Percentiles rank a stretch among this genome's conserved stretches.
These are phyloP conservation scores for Agarophyton chilense DNA, from an alignment of 23 red algal genomes.

Conservation along the genomic window DNA sequence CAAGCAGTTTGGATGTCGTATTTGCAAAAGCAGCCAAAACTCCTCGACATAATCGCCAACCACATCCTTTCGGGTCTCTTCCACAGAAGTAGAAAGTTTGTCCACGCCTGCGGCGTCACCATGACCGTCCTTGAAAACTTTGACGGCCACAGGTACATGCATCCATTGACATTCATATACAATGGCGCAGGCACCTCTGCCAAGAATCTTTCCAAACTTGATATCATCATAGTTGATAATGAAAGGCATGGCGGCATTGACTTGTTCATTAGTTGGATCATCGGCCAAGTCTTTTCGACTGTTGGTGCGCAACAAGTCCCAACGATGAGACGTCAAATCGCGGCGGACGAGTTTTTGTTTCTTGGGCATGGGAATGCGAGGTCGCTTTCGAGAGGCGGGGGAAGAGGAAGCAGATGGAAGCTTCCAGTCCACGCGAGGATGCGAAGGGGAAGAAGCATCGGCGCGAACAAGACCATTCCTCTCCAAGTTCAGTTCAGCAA, in stretches of 20 bases:
- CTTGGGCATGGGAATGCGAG: slow-evolving; percentile 48
- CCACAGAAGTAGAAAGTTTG: slow-evolving; percentile 40
- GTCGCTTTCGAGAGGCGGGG: slow-evolving; percentile 16
- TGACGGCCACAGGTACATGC: slow-evolving; percentile 96
- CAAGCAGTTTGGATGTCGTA: slow-evolving; percentile 96
- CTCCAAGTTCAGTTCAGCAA: slow-evolving; percentile 72
- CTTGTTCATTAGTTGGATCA: neutral
- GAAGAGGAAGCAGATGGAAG: neutral
- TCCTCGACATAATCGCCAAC: slow-evolving; percentile 87
- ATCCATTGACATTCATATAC: slow-evolving; percentile 94
- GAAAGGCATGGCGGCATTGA: slow-evolving; percentile 72
- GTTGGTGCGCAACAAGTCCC: neutral
- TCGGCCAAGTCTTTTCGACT: slow-evolving; percentile 32
- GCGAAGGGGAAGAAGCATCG: slow-evolving; percentile 7
- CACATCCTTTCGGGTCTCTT: slow-evolving; percentile 60
- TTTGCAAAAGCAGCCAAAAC: slow-evolving; percentile 90
- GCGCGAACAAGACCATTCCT: slow-evolving; percentile 55
- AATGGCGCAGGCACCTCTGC: slow-evolving; percentile 85
- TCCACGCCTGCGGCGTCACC: slow-evolving; percentile 64
- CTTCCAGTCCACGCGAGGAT: slow-evolving; percentile 14
- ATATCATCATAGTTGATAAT: slow-evolving; percentile 93
- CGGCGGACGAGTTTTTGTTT: slow-evolving; percentile 45
- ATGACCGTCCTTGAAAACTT: slow-evolving; percentile 86
- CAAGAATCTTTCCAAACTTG: slow-evolving; percentile 82
- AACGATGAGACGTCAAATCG: slow-evolving; percentile 10